phyloP scores from a whole-genome alignment of 2,329 filamentous ascomycete species.

The Ceratocystis papillata region DNA sequence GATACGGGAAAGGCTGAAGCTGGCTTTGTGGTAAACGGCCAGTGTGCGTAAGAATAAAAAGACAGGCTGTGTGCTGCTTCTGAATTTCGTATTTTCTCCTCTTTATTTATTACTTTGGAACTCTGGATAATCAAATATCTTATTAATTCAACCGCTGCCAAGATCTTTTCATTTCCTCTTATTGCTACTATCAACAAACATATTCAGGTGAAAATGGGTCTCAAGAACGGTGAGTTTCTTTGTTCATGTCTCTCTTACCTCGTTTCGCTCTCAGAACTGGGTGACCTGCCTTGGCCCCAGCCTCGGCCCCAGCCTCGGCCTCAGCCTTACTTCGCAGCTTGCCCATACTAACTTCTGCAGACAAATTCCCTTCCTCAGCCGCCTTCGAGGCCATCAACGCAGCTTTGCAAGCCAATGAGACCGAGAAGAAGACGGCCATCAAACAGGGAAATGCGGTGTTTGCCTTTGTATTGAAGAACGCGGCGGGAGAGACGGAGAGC shows the following conservation, averaged over 20 bases:
- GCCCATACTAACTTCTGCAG: slow-evolving; percentile 35
- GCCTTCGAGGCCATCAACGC: slow-evolving; percentile 83
- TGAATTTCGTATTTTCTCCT: neutral
- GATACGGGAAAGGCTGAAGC: neutral
- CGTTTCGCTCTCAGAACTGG: neutral
- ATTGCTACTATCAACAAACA: neutral
- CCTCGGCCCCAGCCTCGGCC: neutral
- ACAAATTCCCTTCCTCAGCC: slow-evolving; percentile 76
- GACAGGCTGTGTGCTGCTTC: neutral
- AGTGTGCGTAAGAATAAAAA: neutral
- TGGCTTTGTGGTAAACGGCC: too few species aligned
- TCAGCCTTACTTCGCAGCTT: neutral
- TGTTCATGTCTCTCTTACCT: neutral
- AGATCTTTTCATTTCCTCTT: neutral
- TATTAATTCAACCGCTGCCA: neutral
- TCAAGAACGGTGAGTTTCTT: slow-evolving; percentile 20
- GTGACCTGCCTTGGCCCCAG: neutral
- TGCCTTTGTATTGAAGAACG: slow-evolving; percentile 87
- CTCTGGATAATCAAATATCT: neutral
- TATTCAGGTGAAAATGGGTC: slow-evolving; percentile 14
- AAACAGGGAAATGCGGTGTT: slow-evolving; percentile 82
- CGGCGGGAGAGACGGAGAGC: slow-evolving; percentile 62
- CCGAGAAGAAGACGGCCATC: slow-evolving; percentile 75
- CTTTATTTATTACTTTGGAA: neutral
- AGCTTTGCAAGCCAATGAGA: slow-evolving; percentile 56